Evolutionary conservation across 768 basidiomycete species (phyloP).

Genomic region (Mycena kentingensis): DNA sequence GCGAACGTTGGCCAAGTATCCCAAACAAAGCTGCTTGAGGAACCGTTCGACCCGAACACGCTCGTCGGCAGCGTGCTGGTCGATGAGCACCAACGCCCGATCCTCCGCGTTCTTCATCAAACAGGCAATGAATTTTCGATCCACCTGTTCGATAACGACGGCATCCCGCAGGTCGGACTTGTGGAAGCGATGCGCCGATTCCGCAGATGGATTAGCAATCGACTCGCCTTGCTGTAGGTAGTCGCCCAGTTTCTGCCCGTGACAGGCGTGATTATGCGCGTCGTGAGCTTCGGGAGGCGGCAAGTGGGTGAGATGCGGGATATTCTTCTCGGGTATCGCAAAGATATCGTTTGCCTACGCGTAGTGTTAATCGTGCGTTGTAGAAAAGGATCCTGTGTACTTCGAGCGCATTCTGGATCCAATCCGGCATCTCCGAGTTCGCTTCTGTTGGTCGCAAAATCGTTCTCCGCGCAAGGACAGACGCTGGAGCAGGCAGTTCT

Average conservation of each 20-base stretch:
- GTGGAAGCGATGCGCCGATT: slow-evolving; percentile 42
- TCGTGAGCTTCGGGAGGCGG: slow-evolving; percentile 13
- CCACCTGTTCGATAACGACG: slow-evolving; percentile 78
- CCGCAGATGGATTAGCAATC: slow-evolving; percentile 13
- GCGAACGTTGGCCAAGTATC: slow-evolving; percentile 53
- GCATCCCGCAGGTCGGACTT: slow-evolving; percentile 59
- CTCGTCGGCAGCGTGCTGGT: slow-evolving; percentile 99
- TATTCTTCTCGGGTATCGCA: slow-evolving; percentile 45
- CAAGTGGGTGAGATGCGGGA: slow-evolving; percentile 33
- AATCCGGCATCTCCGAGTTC: slow-evolving; percentile 48
- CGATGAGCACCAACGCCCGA: slow-evolving; percentile 69
- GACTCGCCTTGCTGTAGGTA: slow-evolving; percentile 19
- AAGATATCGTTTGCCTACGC: slow-evolving; percentile 61
- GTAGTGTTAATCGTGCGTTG: slow-evolving; percentile 1
- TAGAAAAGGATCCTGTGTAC: slow-evolving; percentile 37
- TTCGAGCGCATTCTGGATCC: slow-evolving; percentile 64
- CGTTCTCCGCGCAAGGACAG: slow-evolving; percentile 25
- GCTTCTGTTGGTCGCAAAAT: slow-evolving; percentile 23
- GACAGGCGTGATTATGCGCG: slow-evolving; percentile 9
- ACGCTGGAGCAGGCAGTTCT: slow-evolving; percentile 18
- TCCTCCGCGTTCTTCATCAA: slow-evolving; percentile 40
- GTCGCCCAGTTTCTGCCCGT: slow-evolving; percentile 17
- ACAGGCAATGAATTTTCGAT: slow-evolving; percentile 89
- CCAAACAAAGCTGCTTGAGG: slow-evolving; percentile 71
- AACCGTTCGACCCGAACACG: slow-evolving; percentile 87